Percentiles rank a stretch among this genome's conserved stretches.
Conservation (phyloP, 768 basidiomycete genomes). For the Trametes maxima region DNA sequence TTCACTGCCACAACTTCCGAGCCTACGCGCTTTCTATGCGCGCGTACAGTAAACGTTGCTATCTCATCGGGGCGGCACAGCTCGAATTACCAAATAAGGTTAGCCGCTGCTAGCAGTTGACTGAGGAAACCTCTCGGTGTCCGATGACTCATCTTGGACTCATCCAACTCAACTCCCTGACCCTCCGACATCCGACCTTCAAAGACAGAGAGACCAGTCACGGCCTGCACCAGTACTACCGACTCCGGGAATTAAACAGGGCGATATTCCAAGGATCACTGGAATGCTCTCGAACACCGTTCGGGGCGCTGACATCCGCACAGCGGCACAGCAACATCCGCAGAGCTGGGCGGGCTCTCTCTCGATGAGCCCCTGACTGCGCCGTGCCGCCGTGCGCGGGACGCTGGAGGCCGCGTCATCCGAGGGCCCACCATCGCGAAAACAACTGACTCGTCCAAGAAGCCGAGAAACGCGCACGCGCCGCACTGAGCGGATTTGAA, state of each 20-base stretch:
- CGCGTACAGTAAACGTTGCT: not conserved
- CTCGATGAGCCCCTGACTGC: not conserved
- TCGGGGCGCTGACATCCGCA: too few relatives aligned
- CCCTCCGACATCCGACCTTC: not conserved
- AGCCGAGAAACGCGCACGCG: constrained; percentile 15
- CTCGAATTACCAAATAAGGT: not conserved
- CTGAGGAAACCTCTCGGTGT: too few relatives aligned
- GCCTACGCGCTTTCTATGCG: too few relatives aligned
- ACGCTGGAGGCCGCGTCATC: constrained; percentile 10
- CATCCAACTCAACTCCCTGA: constrained; percentile 1
- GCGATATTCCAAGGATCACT: too few relatives aligned
- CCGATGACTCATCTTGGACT: not conserved
- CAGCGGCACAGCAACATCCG: too few relatives aligned
- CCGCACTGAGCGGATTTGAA: not conserved
- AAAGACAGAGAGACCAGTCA: too few relatives aligned
- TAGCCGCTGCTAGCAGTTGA: constrained; percentile 1
- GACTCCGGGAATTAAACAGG: too few relatives aligned
- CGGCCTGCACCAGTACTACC: too few relatives aligned
- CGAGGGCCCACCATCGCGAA: too few relatives aligned
- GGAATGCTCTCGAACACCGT: too few relatives aligned
- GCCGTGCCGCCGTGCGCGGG: not conserved
- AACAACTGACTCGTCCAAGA: constrained; percentile 4
- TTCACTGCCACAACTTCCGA: too few relatives aligned
- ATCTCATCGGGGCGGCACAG: not conserved
- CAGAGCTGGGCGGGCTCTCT: not conserved